Conservation (phyloP, 1,284 basidiomycete genomes). For the Wolfiporia cocos region DNA sequence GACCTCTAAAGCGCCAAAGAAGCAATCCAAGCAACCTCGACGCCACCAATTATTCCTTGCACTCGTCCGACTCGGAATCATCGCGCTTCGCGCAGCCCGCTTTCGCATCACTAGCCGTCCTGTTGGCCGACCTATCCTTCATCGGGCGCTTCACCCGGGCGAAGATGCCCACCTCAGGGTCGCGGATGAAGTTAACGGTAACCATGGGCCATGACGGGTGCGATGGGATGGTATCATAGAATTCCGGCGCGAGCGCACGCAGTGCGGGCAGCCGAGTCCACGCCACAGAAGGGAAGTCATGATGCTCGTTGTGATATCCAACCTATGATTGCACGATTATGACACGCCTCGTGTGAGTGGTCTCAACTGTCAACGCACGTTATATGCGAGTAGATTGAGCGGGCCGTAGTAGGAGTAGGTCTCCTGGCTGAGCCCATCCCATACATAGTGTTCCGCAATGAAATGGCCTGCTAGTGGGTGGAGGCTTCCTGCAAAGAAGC, state of each 20-base stretch:
- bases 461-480: constrained; percentile 98
- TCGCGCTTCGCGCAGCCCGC: background rate
- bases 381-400: constrained; percentile 91
- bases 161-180: constrained; percentile 68
- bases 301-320: constrained; percentile 98
- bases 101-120: background rate
- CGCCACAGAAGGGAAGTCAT: constrained; percentile 94
- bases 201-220: constrained; percentile 96
- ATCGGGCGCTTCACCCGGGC: constrained; percentile 28
- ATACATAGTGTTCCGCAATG: constrained; percentile 94
- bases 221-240: constrained; percentile 83
- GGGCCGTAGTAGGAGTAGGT: constrained; percentile 97
- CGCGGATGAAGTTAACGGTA: constrained; percentile 90
- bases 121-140: constrained; percentile 14
- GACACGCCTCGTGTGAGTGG: too few species aligned
- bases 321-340: constrained; percentile 44
- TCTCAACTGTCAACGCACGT: constrained; percentile 47
- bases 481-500: constrained; percentile 92
- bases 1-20: too few species aligned
- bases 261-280: constrained; percentile 94
- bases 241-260: constrained; percentile 82
- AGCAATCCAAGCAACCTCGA: too few species aligned
- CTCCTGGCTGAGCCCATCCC: constrained; percentile 87
- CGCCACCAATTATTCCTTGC: too few species aligned
- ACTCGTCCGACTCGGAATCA: background rate